A percentile compares a stretch with the other conserved stretches of the same genome.
These are phyloP conservation scores for Rhizopus sp. DNA, from an alignment of 371 early-diverging fungal species.

Conservation along the genomic window DNA sequence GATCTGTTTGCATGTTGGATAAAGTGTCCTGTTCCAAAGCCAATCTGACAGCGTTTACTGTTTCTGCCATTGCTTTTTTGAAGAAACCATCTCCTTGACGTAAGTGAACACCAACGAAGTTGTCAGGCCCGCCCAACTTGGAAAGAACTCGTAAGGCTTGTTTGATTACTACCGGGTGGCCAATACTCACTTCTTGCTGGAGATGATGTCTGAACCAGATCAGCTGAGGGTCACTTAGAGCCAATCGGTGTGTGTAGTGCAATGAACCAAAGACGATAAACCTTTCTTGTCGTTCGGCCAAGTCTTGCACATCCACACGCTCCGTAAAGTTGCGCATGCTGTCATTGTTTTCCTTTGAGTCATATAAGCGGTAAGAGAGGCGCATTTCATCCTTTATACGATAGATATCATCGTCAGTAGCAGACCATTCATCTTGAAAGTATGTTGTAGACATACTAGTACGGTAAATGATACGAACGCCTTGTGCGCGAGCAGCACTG, in stretches of 20 bases:
- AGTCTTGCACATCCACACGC: constrained; percentile 37
- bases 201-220: constrained; percentile 27
- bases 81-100: constrained; percentile 55
- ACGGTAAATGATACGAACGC: constrained; percentile 35
- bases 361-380: constrained; percentile 53
- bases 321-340: constrained; percentile 24
- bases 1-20: not conserved
- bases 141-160: constrained; percentile 28
- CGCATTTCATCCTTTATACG: constrained; percentile 35
- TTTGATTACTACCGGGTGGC: constrained; percentile 38
- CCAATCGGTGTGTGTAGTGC: constrained; percentile 41
- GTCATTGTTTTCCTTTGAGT: constrained; percentile 22
- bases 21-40: constrained; percentile 23
- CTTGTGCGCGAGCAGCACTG: constrained; percentile 18
- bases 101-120: constrained; percentile 49
- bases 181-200: constrained; percentile 29
- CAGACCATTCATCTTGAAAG: constrained; percentile 17
- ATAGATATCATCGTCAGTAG: constrained; percentile 25
- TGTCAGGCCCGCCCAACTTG: constrained; percentile 42
- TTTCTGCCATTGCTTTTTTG: constrained; percentile 26
- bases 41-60: constrained; percentile 28
- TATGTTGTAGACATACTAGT: constrained; percentile 32
- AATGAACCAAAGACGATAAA: constrained; percentile 51
- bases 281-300: constrained; percentile 34
- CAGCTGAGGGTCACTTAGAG: constrained; percentile 23